Conservation (phyloP, 352 stramenopile species). For the Globisporangium perplexum region DNA sequence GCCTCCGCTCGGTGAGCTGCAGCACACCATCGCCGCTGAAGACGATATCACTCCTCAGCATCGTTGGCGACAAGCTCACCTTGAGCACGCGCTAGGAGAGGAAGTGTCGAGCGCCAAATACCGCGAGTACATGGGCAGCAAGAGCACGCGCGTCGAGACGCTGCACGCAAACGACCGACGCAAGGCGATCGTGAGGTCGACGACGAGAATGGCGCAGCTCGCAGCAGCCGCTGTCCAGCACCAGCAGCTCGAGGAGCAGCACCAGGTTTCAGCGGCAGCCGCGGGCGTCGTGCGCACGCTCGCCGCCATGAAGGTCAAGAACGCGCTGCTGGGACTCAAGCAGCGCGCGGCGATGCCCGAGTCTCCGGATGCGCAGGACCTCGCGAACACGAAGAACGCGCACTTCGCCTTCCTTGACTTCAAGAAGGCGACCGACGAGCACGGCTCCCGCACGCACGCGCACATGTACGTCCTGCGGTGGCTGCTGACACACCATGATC, state of each 20-base stretch:
- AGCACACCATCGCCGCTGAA: not conserved
- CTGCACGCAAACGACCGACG: constrained; percentile 36
- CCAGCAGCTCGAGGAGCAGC: constrained; percentile 12
- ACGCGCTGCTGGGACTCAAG: constrained; percentile 21
- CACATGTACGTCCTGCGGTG: constrained; percentile 8
- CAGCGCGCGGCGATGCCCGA: not conserved
- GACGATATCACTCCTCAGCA: not conserved
- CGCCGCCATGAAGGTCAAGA: constrained; percentile 21
- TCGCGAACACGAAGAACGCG: constrained; percentile 33
- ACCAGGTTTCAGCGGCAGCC: not conserved
- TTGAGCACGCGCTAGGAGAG: not conserved
- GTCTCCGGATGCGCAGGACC: not conserved
- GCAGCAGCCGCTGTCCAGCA: constrained; percentile 7
- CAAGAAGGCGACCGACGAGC: constrained; percentile 12
- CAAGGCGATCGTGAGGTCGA: constrained; percentile 23
- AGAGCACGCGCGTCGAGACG: constrained; percentile 26
- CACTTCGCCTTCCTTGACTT: constrained; percentile 65
- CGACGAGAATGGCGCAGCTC: constrained; percentile 32
- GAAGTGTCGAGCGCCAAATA: constrained; percentile 27
- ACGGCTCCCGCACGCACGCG: constrained; percentile 8
- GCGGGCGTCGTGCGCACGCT: constrained; percentile 20
- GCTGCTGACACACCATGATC: not conserved
- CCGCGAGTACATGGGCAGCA: constrained; percentile 38
- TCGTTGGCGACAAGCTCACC: not conserved
- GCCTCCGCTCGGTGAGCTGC: not conserved